Evolutionary conservation across 1,284 basidiomycete species (phyloP), one percentile per base, ranked within the genome.

Genomic region (Leccinum glutinopallens): DNA sequence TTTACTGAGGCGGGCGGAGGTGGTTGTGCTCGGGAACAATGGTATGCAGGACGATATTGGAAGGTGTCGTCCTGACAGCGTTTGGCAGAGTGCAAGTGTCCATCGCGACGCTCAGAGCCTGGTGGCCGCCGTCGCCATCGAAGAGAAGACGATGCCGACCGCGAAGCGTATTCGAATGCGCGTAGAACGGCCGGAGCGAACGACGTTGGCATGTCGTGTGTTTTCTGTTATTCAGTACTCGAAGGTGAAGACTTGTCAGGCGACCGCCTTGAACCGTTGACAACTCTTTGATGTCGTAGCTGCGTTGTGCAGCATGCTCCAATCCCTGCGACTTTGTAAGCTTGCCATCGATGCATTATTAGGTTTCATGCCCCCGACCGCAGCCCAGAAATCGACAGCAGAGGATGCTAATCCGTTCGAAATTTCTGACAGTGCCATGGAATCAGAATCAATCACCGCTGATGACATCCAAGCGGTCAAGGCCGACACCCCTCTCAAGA

Each of bases 321-420:
- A 29, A 29, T 29, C 29, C 29, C 81, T 95, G 66, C 86, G 94
- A 4, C 78, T 96, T 0, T 93, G 88, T 84, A 91, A 91, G 68
- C 86, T 93, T 39, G 92, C 92, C 1, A 80, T 89, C 2, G 90
- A 92, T 37, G 85, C 87, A 1, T 75, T 95, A 0, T 77, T 85
- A 4, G 87, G 92, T 9, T 78, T 94, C 6, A 81, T 75, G 51
- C 70, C 78, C 2, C 72, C 79, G 2, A 65, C 68, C 29, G 66
- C 70, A 12, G 19, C 76, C 1, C 61, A 74, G 6, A 78, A 77
- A 59, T 60, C 74, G 3, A 51, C 66, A 1, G 65, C 73, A n/a
- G 74, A 77, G 8, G 78, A 81, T 8, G 75, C 78, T 7, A 86
- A 92, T 73, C 90, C 90, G 1, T 92, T 93, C 72, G 81, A 84